phyloP scores from a whole-genome alignment of 2,329 filamentous ascomycete species.

The Aspergillus ibericus region DNA sequence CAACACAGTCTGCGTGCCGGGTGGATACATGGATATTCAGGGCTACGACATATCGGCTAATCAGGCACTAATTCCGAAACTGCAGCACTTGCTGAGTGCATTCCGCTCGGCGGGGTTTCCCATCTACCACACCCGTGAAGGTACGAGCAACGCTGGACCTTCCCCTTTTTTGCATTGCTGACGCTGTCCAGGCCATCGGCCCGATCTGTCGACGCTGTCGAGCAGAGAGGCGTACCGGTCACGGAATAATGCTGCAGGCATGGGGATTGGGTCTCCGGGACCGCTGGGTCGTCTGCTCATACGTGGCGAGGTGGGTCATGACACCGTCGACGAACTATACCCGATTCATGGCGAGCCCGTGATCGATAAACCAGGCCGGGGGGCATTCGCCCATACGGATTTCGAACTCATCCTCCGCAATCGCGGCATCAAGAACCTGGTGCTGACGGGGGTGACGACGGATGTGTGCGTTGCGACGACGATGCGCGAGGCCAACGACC shows the following conservation, averaged over 20 bases:
- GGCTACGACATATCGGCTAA: constrained; percentile 45
- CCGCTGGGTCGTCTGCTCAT: constrained; percentile 60
- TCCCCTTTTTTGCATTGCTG: constrained; percentile 9
- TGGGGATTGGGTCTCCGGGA: constrained; percentile 55
- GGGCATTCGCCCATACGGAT: constrained; percentile 56
- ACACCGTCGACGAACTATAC: constrained; percentile 56
- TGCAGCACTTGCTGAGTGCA: constrained; percentile 40
- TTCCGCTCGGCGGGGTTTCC: constrained; percentile 44
- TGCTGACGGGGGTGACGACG: constrained; percentile 56
- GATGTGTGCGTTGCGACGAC: constrained; percentile 58
- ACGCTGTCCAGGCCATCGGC: constrained; percentile 43
- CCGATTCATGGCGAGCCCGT: constrained; percentile 51
- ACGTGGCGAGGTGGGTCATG: constrained; percentile 59
- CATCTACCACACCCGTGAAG: constrained; percentile 49
- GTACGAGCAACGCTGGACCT: constrained; percentile 22
- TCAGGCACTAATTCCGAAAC: constrained; percentile 42
- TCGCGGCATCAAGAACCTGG: constrained; percentile 53
- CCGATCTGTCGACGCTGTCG: constrained; percentile 58
- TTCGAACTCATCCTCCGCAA: constrained; percentile 54
- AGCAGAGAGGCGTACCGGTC: constrained; percentile 56
- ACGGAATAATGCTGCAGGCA: constrained; percentile 50
- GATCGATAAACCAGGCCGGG: constrained; percentile 57
- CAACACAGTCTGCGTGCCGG: constrained; percentile 41
- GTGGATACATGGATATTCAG: constrained; percentile 48
- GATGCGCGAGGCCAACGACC: constrained; percentile 57